Evolutionary conservation across 1,139 yeast species (phyloP).

Genomic region (Blastobotrys arbuscula): DNA sequence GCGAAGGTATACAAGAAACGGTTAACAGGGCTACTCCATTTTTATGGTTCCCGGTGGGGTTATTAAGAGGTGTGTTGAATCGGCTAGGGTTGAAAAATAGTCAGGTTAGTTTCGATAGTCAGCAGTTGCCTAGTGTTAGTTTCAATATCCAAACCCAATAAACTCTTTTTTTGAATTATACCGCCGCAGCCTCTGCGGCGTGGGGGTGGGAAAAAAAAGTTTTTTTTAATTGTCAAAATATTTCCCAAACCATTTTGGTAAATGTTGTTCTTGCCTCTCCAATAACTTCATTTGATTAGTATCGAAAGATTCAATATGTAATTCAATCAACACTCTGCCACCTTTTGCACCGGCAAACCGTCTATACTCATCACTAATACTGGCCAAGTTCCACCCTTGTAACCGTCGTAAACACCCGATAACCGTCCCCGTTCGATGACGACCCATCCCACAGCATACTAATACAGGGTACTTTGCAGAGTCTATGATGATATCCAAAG

Average conservation of each 20-base stretch:
- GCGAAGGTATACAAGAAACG: slow-evolving; percentile 13
- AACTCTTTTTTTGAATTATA: no score
- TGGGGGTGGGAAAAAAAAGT: no score
- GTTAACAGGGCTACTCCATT: slow-evolving; percentile 39
- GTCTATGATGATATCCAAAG: slow-evolving; percentile 69
- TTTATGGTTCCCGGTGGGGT: slow-evolving; percentile 77
- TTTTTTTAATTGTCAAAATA: no score
- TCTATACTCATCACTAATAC: slow-evolving; percentile 90
- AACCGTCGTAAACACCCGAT: slow-evolving; percentile 85
- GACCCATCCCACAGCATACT: slow-evolving; percentile 96
- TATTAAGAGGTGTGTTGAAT: slow-evolving; percentile 71
- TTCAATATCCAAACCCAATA: slow-evolving; percentile 59
- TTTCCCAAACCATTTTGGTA: slow-evolving; percentile 28
- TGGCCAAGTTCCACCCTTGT: slow-evolving; percentile 94
- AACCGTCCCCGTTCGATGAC: slow-evolving; percentile 94
- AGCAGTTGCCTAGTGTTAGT: slow-evolving; percentile 56
- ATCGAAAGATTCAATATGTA: slow-evolving; percentile 81
- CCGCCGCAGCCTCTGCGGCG: no score
- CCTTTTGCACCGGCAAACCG: slow-evolving; percentile 91
- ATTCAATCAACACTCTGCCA: slow-evolving; percentile 84
- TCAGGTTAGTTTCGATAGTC: slow-evolving; percentile 57
- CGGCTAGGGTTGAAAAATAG: slow-evolving; percentile 67
- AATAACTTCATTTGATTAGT: slow-evolving; percentile 45
- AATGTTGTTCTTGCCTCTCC: slow-evolving; percentile 47
- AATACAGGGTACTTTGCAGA: slow-evolving; percentile 73